Conservation (phyloP, 805 yeast genomes). For the Naumovozyma dairenensis region DNA sequence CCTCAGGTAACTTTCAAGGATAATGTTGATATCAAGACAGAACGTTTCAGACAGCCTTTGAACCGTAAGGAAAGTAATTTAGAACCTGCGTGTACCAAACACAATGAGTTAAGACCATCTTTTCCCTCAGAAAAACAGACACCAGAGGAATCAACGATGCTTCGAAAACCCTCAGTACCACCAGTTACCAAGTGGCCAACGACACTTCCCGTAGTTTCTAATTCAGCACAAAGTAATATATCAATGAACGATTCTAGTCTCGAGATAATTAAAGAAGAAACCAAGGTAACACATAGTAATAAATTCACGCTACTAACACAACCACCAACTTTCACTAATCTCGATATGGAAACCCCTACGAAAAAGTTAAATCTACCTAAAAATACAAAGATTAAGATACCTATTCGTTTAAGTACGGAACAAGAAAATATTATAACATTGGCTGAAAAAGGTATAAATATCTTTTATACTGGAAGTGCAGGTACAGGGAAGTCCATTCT, state of each 20-base stretch:
- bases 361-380: slow-evolving; percentile 12
- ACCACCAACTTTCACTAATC: slow-evolving; percentile 11
- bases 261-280: slow-evolving; percentile 7
- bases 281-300: slow-evolving; percentile 13
- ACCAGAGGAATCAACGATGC: too few relatives aligned
- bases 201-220: too few relatives aligned
- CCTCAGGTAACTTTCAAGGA: too few relatives aligned
- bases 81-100: too few relatives aligned
- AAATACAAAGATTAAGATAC: slow-evolving; percentile 20
- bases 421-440: slow-evolving; percentile 57
- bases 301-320: slow-evolving; percentile 28
- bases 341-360: slow-evolving; percentile 7
- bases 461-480: slow-evolving; percentile 95
- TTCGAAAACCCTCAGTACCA: too few relatives aligned
- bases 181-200: too few relatives aligned
- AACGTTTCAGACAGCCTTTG: too few relatives aligned
- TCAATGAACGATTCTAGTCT: slow-evolving; percentile 2
- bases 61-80: too few relatives aligned
- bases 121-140: too few relatives aligned
- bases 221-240: neutral
- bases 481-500: slow-evolving; percentile 96
- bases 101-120: too few relatives aligned
- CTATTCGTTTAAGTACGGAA: slow-evolving; percentile 41
- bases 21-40: too few relatives aligned
- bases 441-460: slow-evolving; percentile 52